Percentiles rank a stretch among this genome's conserved stretches.
Conservation (phyloP, 164 flowering plant species). For the Chimonanthus salicifolius region DNA sequence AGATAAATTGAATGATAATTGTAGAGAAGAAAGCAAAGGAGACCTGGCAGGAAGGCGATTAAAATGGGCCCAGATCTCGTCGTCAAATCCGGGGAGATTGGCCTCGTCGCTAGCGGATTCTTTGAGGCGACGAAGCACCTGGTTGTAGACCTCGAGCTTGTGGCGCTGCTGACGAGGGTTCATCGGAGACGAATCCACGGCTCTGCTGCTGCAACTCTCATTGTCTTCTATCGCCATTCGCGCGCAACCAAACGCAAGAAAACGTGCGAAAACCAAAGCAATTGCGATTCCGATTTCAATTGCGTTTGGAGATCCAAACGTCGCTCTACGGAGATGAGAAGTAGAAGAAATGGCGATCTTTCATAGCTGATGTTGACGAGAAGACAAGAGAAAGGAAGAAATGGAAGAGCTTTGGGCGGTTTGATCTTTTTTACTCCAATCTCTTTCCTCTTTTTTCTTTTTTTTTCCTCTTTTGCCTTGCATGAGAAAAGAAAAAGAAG, state of each 20-base stretch:
- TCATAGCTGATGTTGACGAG: not conserved
- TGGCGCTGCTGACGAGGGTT: conserved; percentile 39
- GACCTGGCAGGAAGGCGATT: conserved; percentile 67
- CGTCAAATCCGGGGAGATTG: conserved; percentile 49
- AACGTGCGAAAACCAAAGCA: not conserved
- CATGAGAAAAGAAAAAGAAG: not conserved
- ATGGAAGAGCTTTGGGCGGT: not conserved
- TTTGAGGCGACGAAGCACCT: conserved; percentile 66
- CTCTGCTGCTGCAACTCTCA: conserved; percentile 83
- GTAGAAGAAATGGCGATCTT: not conserved
- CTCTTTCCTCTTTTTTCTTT: no score
- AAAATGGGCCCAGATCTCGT: conserved; percentile 80
- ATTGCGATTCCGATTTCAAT: not conserved
- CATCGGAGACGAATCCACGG: conserved; percentile 39
- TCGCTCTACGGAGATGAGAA: not conserved
- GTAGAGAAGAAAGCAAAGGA: not conserved
- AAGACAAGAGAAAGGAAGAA: not conserved
- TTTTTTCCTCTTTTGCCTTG: not conserved
- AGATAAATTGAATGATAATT: not conserved
- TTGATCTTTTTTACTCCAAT: no score
- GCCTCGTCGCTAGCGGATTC: conserved; percentile 41
- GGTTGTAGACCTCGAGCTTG: conserved; percentile 58
- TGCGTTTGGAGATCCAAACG: not conserved
- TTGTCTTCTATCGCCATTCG: conserved; percentile 64
- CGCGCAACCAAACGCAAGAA: not conserved